Evolutionary conservation across 805 yeast genomes (phyloP), one percentile per base, ranked within the genome.

Genomic region (Kodamaea kakaduensis): DNA sequence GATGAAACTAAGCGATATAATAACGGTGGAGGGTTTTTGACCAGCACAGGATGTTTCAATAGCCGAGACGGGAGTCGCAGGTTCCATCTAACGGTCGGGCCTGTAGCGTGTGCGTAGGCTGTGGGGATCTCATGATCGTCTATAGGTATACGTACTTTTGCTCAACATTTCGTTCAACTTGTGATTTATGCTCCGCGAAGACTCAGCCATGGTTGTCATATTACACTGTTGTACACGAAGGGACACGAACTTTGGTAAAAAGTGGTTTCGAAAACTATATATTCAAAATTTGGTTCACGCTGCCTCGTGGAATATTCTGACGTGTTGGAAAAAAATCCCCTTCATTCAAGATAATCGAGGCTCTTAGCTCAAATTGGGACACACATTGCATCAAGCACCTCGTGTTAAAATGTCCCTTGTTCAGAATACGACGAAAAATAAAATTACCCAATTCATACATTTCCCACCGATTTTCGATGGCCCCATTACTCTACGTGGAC

Each of bases 121-220:
- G 22, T 20, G 7, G 22, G 9, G 28, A 7, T 16, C 22, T n/a
- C 12, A n/a, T n/a, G n/a, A n/a, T n/a, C 9, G 9, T n/a, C n/a
- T n/a, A n/a, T n/a, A n/a, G n/a, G n/a, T n/a, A 31, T 31, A 54
- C 61, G 34, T 46, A 56, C 58, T 51, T 38, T 64, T 67, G 43
- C 65, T 56, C 46, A 66, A 50, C 37, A 66, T 48, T 44, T 65
- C 72, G 44, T 66, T 67, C 42, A 67, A 62, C 45, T 60, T 62
- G 42, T 64, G 71, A 44, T 67, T 67, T 40, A 67, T 67, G 2
- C 65, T 55, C 43, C 73, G 49, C 7, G 71, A 64, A 4, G 67
- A 51, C 31, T 66, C 70, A 14, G 64, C 35, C 69, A 64, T 63
- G n/a, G 30, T 30, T 39, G 30, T 16, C 12, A 26, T 4, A 12